These are phyloP conservation scores for Penicillium riverlandense DNA, from an alignment of 495 filamentous ascomycete species.

Conservation along the genomic window DNA sequence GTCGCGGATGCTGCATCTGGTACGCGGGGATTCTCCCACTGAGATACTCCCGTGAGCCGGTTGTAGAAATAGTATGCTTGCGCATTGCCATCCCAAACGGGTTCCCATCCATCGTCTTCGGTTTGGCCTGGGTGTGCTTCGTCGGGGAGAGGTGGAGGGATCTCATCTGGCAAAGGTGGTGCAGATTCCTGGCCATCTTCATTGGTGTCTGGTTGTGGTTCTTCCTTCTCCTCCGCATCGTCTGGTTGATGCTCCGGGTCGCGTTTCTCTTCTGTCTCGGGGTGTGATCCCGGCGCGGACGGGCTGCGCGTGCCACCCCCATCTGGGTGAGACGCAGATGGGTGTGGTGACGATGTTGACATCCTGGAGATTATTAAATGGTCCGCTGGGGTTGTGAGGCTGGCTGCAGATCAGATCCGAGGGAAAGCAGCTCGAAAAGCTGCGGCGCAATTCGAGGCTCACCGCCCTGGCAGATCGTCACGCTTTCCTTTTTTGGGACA, in stretches of 20 bases:
- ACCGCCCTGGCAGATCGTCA: no score
- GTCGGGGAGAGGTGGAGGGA: slow-evolving; percentile 42
- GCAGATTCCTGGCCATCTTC: slow-evolving; percentile 18
- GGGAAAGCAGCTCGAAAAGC: neutral
- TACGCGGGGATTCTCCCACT: slow-evolving; percentile 88
- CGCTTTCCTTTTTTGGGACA: no score
- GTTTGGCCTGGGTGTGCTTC: slow-evolving; percentile 43
- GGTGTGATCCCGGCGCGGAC: slow-evolving; percentile 1
- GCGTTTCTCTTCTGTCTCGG: slow-evolving; percentile 4
- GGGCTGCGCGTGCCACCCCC: neutral
- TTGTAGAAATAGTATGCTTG: slow-evolving; percentile 88
- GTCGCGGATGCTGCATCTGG: slow-evolving; percentile 31
- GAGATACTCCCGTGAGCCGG: slow-evolving; percentile 63
- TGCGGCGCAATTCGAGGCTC: no score
- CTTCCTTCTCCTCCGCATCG: slow-evolving; percentile 5
- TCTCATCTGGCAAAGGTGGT: slow-evolving; percentile 46
- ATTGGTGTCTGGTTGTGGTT: slow-evolving; percentile 6
- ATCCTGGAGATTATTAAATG: slow-evolving; percentile 6
- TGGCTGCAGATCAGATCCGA: neutral
- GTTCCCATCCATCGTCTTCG: slow-evolving; percentile 83
- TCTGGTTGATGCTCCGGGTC: slow-evolving; percentile 10
- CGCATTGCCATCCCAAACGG: slow-evolving; percentile 67
- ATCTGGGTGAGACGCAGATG: neutral
- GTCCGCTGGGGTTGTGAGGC: no score
- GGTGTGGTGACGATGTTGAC: slow-evolving; percentile 2